Percentiles rank a stretch among this genome's conserved stretches.
Evolutionary conservation across 2,329 filamentous ascomycete species (phyloP).

Genomic region (Scolecobasidium constrictum): DNA sequence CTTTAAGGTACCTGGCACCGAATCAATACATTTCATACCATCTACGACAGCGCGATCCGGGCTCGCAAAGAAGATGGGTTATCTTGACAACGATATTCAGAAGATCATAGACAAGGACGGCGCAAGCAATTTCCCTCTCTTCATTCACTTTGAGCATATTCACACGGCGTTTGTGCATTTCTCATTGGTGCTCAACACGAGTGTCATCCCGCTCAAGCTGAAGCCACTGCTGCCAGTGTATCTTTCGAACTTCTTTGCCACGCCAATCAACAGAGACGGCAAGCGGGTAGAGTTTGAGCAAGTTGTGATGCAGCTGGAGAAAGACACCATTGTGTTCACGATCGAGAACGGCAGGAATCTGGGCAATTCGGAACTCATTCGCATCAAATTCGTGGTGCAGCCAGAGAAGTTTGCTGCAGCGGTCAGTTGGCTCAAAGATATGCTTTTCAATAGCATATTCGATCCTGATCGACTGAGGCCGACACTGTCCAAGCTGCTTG

Average conservation of each 20-base stretch:
- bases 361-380: conserved; percentile 71
- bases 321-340: conserved; percentile 76
- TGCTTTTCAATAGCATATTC: conserved; percentile 84
- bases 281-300: conserved; percentile 78
- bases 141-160: conserved; percentile 95
- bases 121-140: conserved; percentile 53
- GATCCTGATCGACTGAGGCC: conserved; percentile 56
- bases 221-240: conserved; percentile 80
- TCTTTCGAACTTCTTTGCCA: conserved; percentile 87
- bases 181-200: conserved; percentile 68
- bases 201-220: conserved; percentile 64
- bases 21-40: conserved; percentile 91
- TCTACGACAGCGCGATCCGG: conserved; percentile 78
- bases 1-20: conserved; percentile 72
- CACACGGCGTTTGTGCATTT: conserved; percentile 87
- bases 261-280: conserved; percentile 68
- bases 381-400: conserved; percentile 77
- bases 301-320: conserved; percentile 81
- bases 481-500: conserved; percentile 68
- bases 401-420: conserved; percentile 74
- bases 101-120: conserved; percentile 61
- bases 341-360: conserved; percentile 60
- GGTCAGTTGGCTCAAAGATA: conserved; percentile 71
- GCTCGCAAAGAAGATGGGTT: conserved; percentile 59
- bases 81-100: conserved; percentile 59